Percentiles rank a stretch among this genome's conserved stretches.
phyloP scores from a whole-genome alignment of 2,329 filamentous ascomycete genomes.

The Neonectria faginata region DNA sequence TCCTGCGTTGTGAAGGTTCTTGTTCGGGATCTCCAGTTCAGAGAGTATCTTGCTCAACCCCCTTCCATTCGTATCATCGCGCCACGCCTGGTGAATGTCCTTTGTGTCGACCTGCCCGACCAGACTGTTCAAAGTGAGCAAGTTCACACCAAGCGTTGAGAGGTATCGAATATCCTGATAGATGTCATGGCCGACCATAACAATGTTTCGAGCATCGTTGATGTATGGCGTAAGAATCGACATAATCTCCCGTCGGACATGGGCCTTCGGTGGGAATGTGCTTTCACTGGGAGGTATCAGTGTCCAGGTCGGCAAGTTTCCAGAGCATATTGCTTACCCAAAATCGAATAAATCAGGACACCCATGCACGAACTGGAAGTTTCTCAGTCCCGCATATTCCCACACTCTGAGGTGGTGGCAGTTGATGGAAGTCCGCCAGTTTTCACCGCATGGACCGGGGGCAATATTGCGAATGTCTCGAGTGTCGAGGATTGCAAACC shows the following conservation, averaged over 20 bases:
- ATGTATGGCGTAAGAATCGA: slow-evolving; percentile 51
- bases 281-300: slow-evolving; percentile 52
- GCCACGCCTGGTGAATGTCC: slow-evolving; percentile 74
- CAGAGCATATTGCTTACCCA: slow-evolving; percentile 62
- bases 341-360: slow-evolving; percentile 82
- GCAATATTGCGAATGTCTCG: slow-evolving; percentile 61
- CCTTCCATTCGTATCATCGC: slow-evolving; percentile 62
- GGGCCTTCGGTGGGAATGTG: slow-evolving; percentile 51
- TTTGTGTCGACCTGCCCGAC: slow-evolving; percentile 79
- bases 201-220: slow-evolving; percentile 61
- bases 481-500: slow-evolving; percentile 84
- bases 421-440: slow-evolving; percentile 76
- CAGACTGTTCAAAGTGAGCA: slow-evolving; percentile 63
- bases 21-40: slow-evolving; percentile 71
- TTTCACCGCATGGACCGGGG: slow-evolving; percentile 70
- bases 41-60: slow-evolving; percentile 71
- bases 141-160: slow-evolving; percentile 70
- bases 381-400: slow-evolving; percentile 75
- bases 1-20: slow-evolving; percentile 84
- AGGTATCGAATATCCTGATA: slow-evolving; percentile 77
- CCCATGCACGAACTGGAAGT: slow-evolving; percentile 75
- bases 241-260: slow-evolving; percentile 52
- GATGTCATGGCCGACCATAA: slow-evolving; percentile 85
- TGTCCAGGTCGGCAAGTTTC: not conserved
- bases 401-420: slow-evolving; percentile 81